Conservation (phyloP, 2,329 filamentous ascomycete species). For the Colletotrichum paranaense region DNA sequence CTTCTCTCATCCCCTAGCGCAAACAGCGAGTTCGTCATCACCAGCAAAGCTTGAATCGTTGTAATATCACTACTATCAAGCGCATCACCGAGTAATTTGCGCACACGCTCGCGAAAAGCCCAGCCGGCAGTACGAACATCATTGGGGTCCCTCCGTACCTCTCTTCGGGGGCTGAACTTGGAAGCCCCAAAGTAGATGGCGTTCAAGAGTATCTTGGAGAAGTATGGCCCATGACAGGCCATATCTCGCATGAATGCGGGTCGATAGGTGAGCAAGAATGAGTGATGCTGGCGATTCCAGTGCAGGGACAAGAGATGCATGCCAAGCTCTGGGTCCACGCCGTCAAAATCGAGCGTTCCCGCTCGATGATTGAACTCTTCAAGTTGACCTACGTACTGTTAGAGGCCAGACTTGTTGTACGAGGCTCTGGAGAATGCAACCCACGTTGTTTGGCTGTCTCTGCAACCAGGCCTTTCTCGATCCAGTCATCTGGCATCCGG, state of each 20-base stretch:
- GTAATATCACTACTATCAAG: conserved; percentile 63
- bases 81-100: conserved; percentile 56
- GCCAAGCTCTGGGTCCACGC: conserved; percentile 61
- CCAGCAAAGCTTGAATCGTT: conserved; percentile 63
- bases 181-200: conserved; percentile 61
- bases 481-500: conserved; percentile 50
- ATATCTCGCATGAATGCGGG: conserved; percentile 65
- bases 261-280: conserved; percentile 60
- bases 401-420: not conserved
- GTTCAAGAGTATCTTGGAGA: conserved; percentile 66
- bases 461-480: conserved; percentile 57
- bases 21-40: conserved; percentile 63
- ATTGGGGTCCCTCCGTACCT: conserved; percentile 56
- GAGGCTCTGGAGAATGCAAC: not conserved
- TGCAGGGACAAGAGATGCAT: conserved; percentile 63
- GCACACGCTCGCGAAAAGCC: conserved; percentile 57
- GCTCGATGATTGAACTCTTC: conserved; percentile 58
- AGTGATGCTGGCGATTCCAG: conserved; percentile 65
- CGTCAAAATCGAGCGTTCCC: conserved; percentile 65
- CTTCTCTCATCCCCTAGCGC: conserved; percentile 61
- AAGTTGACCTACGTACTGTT: conserved; percentile 50
- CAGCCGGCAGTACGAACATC: conserved; percentile 61
- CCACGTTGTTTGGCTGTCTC: conserved; percentile 57
- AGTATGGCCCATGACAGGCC: conserved; percentile 65
- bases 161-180: conserved; percentile 58